Base-by-base conservation (phyloP, 345 rosid species). In the Capsella bursapastoris region DNA sequence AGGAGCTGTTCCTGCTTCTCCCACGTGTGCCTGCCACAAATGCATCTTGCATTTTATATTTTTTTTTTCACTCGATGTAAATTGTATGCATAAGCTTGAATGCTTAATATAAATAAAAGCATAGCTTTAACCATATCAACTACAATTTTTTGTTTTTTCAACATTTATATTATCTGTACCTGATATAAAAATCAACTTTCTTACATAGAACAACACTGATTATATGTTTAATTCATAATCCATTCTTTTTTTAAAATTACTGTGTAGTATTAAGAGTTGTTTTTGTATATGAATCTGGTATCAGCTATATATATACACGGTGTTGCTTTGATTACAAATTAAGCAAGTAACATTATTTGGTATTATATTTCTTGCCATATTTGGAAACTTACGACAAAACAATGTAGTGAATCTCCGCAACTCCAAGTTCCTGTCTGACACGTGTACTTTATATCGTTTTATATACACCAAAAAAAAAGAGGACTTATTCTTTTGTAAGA, bases 371-470 rank as follows among this genome's bases (percentile, higher is more conserved):
- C 27, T 72, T 78, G 44, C 81, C 73, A 66, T 59, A 59, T 52
- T 72, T 60, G 69, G 81, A 43, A 78, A 78, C 81, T 41, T 72
- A 66, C 70, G 73, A 78, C 81, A 59, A 13, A 71, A 59, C 77
- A 71, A 50, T 60, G 51, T 41, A 31, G 25, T 71, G 18, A 77
- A 71, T 71, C 63, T 34, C 81, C 68, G 73, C 68, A 51, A 71
- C 70, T 72, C 64, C 40, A 57, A 66, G 64, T 45, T 71, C 69
- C 73, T 78, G 74, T 78, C 77, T 78, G 81, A 78, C 81, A 72
- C 77, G 68, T 66, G 81, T 72, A 60, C 58, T 65, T 57, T 4
- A 31, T 43, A 31, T 52, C 15, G 3, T 68, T 43, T 16, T 48
- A 2, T 45, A 43, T 22, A 15, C 25, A 22, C 25, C 25, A 22